phyloP scores from a whole-genome alignment of 2,329 filamentous ascomycete genomes.

The Madurella mycetomatis region DNA sequence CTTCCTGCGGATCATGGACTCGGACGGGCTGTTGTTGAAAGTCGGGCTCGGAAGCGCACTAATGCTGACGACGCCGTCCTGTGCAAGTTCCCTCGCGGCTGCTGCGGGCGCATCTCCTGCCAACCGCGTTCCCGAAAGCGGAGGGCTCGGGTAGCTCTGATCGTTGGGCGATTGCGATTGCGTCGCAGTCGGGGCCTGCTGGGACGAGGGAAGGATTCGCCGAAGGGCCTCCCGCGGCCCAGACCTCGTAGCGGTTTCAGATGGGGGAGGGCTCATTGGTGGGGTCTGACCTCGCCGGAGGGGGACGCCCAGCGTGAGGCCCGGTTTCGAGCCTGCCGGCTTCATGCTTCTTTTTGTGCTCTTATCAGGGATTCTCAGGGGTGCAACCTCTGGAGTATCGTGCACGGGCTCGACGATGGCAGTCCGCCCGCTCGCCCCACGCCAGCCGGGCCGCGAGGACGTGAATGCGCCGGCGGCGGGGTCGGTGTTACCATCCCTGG shows the following conservation, averaged over 20 bases:
- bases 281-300: conserved; percentile 26
- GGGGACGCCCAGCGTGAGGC: conserved; percentile 10
- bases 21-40: conserved; percentile 15
- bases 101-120: conserved; percentile 20
- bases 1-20: conserved; percentile 23
- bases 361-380: conserved; percentile 53
- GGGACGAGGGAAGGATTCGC: conserved; percentile 35
- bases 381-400: conserved; percentile 53
- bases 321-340: conserved; percentile 18
- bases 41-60: conserved; percentile 14
- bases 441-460: conserved; percentile 58
- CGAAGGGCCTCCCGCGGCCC: conserved; percentile 29
- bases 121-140: conserved; percentile 31
- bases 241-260: conserved; percentile 27
- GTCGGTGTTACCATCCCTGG: conserved; percentile 26
- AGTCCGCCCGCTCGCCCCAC: conserved; percentile 65
- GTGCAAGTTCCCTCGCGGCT: conserved; percentile 24
- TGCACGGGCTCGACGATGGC: conserved; percentile 60
- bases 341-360: conserved; percentile 40
- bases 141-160: conserved; percentile 37
- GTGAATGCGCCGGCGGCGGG: conserved; percentile 34
- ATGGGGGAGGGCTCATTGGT: conserved; percentile 30
- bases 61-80: conserved; percentile 14
- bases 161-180: conserved; percentile 11
- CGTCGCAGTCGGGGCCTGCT: conserved; percentile 22